These are phyloP conservation scores for Amoebophrya sp. DNA, from an alignment of 169 alveolate species.

Conservation along the genomic window DNA sequence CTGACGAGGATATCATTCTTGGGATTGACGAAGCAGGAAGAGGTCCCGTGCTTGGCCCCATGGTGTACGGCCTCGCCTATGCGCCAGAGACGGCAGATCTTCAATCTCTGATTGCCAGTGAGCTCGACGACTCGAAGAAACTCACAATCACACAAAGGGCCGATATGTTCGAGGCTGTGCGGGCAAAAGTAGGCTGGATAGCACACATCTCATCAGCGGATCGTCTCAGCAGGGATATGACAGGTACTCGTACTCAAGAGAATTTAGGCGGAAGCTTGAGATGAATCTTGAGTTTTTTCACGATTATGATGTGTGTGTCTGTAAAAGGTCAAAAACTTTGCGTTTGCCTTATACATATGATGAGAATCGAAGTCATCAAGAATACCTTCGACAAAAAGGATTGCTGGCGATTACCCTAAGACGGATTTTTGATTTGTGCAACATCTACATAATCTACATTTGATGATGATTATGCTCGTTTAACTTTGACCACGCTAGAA, in stretches of 20 bases:
- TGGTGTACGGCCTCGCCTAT: constrained; percentile 80
- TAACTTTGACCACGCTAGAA: too few relatives aligned
- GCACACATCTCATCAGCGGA: not conserved
- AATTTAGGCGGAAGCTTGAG: too few relatives aligned
- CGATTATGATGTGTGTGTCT: too few relatives aligned
- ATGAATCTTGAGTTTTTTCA: too few relatives aligned
- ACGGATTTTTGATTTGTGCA: too few relatives aligned
- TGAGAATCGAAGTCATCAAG: too few relatives aligned
- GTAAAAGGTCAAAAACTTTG: too few relatives aligned
- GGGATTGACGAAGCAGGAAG: constrained; percentile 99
- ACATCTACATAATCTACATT: too few relatives aligned
- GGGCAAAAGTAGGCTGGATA: not conserved
- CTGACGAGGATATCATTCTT: constrained; percentile 37
- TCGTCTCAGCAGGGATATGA: not conserved
- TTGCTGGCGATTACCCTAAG: too few relatives aligned
- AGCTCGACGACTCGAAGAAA: constrained; percentile 12
- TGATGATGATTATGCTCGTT: not conserved
- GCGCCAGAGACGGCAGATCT: not conserved
- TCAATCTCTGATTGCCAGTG: not conserved
- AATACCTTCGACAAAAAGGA: too few relatives aligned
- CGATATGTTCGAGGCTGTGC: not conserved
- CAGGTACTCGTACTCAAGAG: not conserved
- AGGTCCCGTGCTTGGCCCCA: constrained; percentile 97
- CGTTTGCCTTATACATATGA: too few relatives aligned
- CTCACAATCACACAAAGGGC: not conserved